These are phyloP conservation scores for Pyrenochaeta sp. DNA, from an alignment of 2,329 filamentous ascomycete genomes.

Conservation along the genomic window DNA sequence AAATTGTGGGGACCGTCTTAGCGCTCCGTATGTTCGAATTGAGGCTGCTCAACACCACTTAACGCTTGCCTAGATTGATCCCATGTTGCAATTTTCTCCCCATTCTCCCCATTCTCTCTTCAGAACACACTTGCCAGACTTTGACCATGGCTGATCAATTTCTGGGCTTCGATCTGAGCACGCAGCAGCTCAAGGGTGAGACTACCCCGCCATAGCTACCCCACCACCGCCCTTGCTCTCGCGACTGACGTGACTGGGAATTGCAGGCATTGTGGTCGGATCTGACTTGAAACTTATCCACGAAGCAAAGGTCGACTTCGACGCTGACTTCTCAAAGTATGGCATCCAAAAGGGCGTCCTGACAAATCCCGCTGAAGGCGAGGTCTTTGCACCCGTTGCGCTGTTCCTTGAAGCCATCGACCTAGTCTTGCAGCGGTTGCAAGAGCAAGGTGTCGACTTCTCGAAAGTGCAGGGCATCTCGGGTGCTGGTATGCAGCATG, in stretches of 20 bases:
- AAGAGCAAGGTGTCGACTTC: conserved; percentile 75
- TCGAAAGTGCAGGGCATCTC: conserved; percentile 80
- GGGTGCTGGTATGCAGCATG: conserved; percentile 96
- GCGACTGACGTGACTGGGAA: conserved; percentile 24
- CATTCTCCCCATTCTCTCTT: background rate
- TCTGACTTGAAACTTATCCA: conserved; percentile 82
- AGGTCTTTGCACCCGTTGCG: conserved; percentile 91
- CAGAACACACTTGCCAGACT: background rate
- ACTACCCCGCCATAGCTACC: conserved; percentile 39
- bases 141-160: conserved; percentile 66
- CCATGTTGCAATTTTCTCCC: conserved; percentile 11
- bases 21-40: conserved; percentile 13
- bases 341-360: conserved; percentile 87
- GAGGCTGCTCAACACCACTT: conserved; percentile 27
- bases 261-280: conserved; percentile 79
- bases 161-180: conserved; percentile 94
- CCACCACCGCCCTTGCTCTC: conserved; percentile 26
- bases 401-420: conserved; percentile 96
- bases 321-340: conserved; percentile 77
- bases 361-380: conserved; percentile 80
- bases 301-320: conserved; percentile 94
- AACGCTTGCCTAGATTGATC: conserved; percentile 17
- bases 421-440: conserved; percentile 78
- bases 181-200: conserved; percentile 91
- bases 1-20: conserved; percentile 25